These are phyloP conservation scores for Aspergillus incahuasiensis DNA, from an alignment of 495 filamentous ascomycete genomes.

Conservation along the genomic window DNA sequence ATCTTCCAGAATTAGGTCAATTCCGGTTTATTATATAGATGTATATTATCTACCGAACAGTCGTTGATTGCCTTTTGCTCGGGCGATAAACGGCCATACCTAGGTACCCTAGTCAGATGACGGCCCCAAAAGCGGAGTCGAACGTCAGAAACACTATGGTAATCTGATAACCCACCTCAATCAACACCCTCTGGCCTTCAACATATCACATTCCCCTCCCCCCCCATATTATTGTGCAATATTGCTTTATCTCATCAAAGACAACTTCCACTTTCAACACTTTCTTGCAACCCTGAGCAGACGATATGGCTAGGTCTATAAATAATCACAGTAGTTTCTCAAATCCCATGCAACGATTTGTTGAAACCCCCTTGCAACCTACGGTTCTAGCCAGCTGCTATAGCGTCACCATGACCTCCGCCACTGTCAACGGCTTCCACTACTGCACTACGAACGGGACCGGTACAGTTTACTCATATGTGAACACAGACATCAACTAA, in stretches of 20 bases:
- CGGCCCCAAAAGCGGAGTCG: neutral
- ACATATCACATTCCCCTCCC: too few relatives aligned
- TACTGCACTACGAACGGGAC: constrained; percentile 86
- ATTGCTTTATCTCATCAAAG: too few relatives aligned
- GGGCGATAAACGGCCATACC: neutral
- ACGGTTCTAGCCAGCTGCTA: constrained; percentile 87
- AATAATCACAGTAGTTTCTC: constrained; percentile 67
- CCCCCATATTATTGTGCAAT: too few relatives aligned
- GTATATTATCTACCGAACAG: too few relatives aligned
- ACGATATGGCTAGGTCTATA: constrained; percentile 53
- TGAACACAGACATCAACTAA: constrained; percentile 5
- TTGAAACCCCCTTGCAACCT: constrained; percentile 45
- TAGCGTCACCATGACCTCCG: constrained; percentile 49
- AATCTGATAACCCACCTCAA: too few relatives aligned
- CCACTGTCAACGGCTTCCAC: constrained; percentile 73
- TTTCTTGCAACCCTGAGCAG: neutral
- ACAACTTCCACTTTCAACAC: neutral
- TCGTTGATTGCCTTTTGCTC: too few relatives aligned
- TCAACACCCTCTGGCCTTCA: too few relatives aligned
- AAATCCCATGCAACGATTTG: constrained; percentile 56
- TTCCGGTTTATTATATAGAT: too few relatives aligned
- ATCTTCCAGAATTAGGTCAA: too few relatives aligned
- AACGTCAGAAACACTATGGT: neutral
- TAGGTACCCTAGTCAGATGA: constrained; percentile 1
- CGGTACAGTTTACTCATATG: constrained; percentile 43